A percentile compares a stretch with the other conserved stretches of the same genome.
phyloP scores from a whole-genome alignment of 129 eudicot genomes.

The Tagetes patula region DNA sequence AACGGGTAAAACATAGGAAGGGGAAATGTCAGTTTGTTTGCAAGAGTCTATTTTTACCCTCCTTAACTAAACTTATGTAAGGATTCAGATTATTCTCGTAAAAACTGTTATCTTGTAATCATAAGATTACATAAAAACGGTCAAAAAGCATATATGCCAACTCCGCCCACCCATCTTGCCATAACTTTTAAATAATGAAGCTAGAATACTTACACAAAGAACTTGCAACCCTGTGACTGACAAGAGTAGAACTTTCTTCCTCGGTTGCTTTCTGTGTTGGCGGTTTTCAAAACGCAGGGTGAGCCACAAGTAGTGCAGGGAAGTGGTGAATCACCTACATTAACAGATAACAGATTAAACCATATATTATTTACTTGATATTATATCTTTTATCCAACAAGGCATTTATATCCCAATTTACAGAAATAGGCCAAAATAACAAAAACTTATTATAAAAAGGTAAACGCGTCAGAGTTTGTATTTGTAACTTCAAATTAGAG shows the following conservation, averaged over 20 bases:
- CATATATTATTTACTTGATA: not conserved
- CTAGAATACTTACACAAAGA: conserved; percentile 70
- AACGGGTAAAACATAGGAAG: not conserved
- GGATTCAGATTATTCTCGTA: not conserved
- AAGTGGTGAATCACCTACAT: conserved; percentile 68
- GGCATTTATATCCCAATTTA: not conserved
- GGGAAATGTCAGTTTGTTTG: not conserved
- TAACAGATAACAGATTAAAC: conserved; percentile 4
- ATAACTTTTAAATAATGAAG: not conserved
- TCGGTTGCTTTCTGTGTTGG: conserved; percentile 82
- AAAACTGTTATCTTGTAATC: not conserved
- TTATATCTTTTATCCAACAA: not conserved
- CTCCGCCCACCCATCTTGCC: not conserved
- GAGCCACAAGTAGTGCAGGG: conserved; percentile 68
- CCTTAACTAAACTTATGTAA: not conserved
- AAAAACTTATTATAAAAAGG: not conserved
- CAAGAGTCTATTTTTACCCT: not conserved
- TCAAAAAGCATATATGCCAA: not conserved
- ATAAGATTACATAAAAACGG: not conserved
- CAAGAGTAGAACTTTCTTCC: conserved; percentile 88
- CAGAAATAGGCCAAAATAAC: not conserved
- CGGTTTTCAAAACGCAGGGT: conserved; percentile 66
- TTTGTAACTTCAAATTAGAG: not conserved
- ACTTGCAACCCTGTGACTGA: conserved; percentile 74
- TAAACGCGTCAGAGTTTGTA: not conserved